Evolutionary conservation across 768 basidiomycete genomes (phyloP), one percentile per base, ranked within the genome.

Genomic region (Macrocybe gigantea): DNA sequence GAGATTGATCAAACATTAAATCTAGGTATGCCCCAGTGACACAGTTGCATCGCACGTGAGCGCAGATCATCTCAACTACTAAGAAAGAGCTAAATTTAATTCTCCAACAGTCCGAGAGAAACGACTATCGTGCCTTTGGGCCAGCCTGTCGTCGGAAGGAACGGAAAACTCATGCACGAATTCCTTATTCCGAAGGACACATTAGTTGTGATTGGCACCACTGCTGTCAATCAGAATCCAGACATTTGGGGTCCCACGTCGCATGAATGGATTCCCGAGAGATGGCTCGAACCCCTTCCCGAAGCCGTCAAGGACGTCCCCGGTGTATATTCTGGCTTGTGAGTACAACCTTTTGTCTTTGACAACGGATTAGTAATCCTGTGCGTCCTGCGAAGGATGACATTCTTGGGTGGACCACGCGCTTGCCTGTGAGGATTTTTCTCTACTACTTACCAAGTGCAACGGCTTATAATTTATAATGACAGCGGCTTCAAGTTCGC

Each of bases 191-290:
- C 50, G 13, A 67, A 44, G 44, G 57, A 47, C 48, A 66, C 60
- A 13, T 58, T 52, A 15, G 59, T 65, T 12, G 50, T 55, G 33
- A 49, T 68, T 12, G 50, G 58, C 5, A 53, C 68, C 22, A 39
- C 58, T 36, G 51, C 51, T 14, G 48, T 65, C 2, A 77, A 77
- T 49, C 58, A 64, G 0, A 66, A 66, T 38, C 62, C 60, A 12
- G 62, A 63, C 9, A 52, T 77, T 12, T 79, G 74, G 75, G 77
- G 76, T 7, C 63, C 66, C 2, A 75, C 78, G 50, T 70, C 71
- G 2, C 35, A 61, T 10, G 70, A 75, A 49, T 77, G 73, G 66
- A 76, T 72, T 41, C 76, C 75, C 0, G 74, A 77, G 49, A 57
- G 77, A 13, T 79, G 78, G 77, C 56, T 77, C 3, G 57, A 57